A percentile compares a stretch with the other conserved stretches of the same genome.
These are phyloP conservation scores for Russula griseocarnosa DNA, from an alignment of 768 basidiomycete species.

Conservation along the genomic window DNA sequence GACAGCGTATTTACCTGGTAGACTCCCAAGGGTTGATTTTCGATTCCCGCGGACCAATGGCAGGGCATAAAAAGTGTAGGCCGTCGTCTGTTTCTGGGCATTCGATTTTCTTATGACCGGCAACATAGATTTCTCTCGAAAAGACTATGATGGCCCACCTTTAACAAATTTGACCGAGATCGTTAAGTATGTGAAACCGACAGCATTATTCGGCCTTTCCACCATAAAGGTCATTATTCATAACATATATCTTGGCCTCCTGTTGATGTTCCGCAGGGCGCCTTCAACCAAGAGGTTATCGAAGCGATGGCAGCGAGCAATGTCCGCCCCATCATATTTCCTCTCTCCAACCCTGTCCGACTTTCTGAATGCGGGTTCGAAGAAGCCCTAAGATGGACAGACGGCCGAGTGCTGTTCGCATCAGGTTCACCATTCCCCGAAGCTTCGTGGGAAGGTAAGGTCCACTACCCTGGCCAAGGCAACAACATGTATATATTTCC, in stretches of 20 bases:
- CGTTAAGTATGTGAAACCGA: constrained; percentile 77
- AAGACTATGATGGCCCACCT: constrained; percentile 73
- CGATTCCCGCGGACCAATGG: constrained; percentile 62
- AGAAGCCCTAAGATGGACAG: constrained; percentile 66
- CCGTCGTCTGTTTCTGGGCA: constrained; percentile 3
- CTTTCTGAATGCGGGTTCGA: constrained; percentile 77
- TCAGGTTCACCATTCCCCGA: constrained; percentile 82
- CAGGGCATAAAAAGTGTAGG: constrained; percentile 81
- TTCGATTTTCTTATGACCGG: constrained; percentile 4
- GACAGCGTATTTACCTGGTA: constrained; percentile 71
- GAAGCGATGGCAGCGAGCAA: constrained; percentile 75
- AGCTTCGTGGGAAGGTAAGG: constrained; percentile 51
- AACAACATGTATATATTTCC: constrained; percentile 93
- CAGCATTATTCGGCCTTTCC: constrained; percentile 86
- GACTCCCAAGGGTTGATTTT: constrained; percentile 87
- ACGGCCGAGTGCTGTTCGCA: constrained; percentile 79
- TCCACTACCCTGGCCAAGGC: constrained; percentile 78
- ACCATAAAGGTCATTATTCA: constrained; percentile 54
- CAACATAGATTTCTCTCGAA: constrained; percentile 68
- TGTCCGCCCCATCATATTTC: constrained; percentile 84
- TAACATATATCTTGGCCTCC: not conserved
- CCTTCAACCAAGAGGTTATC: constrained; percentile 71
- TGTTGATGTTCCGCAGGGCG: constrained; percentile 42
- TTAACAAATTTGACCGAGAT: constrained; percentile 73
- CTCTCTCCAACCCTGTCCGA: constrained; percentile 84